phyloP scores from a whole-genome alignment of 2,329 filamentous ascomycete genomes.

The Aspergillus intermedius region DNA sequence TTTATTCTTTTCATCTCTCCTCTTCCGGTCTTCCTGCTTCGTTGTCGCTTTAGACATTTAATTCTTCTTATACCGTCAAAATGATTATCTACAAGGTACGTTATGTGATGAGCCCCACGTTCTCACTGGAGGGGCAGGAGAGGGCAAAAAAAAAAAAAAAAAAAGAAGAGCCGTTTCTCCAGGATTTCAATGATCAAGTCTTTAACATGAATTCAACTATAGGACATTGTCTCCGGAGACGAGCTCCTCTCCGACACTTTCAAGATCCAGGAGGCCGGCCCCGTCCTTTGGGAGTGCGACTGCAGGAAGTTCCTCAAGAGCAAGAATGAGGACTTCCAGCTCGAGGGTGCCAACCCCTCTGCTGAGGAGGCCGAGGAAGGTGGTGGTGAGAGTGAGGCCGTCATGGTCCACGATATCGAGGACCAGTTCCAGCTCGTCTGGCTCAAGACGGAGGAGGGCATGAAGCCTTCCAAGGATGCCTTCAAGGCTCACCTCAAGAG shows the following conservation, averaged over 20 bases:
- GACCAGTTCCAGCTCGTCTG: constrained; percentile 82
- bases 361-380: constrained; percentile 74
- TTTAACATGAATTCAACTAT: constrained; percentile 5
- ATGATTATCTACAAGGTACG: constrained; percentile 69
- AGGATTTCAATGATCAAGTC: background rate
- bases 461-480: constrained; percentile 65
- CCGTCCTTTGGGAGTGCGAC: constrained; percentile 80
- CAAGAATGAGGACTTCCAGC: constrained; percentile 55
- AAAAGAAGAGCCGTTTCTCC: background rate
- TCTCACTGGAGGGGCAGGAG: background rate
- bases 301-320: constrained; percentile 83
- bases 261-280: constrained; percentile 67
- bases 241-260: constrained; percentile 97
- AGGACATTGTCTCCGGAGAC: constrained; percentile 87
- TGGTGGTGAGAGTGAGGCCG: constrained; percentile 58
- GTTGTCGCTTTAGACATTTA: constrained; percentile 1
- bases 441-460: constrained; percentile 38
- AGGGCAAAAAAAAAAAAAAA: background rate
- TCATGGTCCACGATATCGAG: constrained; percentile 83
- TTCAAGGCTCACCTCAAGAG: constrained; percentile 82
- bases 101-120: background rate
- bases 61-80: constrained; percentile 40
- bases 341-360: constrained; percentile 84
- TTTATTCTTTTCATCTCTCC: constrained; percentile 1
- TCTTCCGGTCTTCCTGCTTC: constrained; percentile 17